These are phyloP conservation scores for Capillidium heterosporum DNA, from an alignment of 371 early-diverging fungal genomes.

Conservation along the genomic window DNA sequence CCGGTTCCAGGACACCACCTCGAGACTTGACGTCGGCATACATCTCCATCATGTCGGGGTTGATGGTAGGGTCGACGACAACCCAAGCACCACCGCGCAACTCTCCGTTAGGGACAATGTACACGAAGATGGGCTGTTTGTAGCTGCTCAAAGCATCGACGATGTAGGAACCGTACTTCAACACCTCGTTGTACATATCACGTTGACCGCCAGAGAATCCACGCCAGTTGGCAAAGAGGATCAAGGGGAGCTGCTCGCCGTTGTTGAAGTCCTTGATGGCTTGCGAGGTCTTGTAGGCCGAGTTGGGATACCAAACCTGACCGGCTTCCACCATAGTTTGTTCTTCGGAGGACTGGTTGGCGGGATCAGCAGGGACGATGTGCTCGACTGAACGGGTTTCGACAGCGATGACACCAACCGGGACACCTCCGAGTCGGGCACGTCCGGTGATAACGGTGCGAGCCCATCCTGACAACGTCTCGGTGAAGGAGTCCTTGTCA, in stretches of 20 bases:
- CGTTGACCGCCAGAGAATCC: conserved; percentile 98
- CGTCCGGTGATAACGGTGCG: conserved; percentile 73
- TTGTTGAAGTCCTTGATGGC: conserved; percentile 96
- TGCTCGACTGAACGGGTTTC: conserved; percentile 83
- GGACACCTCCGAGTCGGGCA: conserved; percentile 88
- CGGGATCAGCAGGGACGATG: conserved; percentile 88
- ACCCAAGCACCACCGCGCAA: conserved; percentile 99
- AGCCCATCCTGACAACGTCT: conserved; percentile 53
- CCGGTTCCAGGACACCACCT: conserved; percentile 95
- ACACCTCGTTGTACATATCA: conserved; percentile 95
- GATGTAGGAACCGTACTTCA: conserved; percentile 95
- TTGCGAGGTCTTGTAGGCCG: conserved; percentile 96
- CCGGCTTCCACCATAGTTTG: conserved; percentile 84
- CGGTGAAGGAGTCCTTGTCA: conserved; percentile 79
- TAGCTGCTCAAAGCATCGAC: conserved; percentile 89
- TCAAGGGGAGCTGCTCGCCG: conserved; percentile 92
- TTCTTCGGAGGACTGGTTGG: conserved; percentile 72
- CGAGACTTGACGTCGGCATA: conserved; percentile 82
- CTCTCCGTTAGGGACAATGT: conserved; percentile 87
- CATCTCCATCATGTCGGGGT: conserved; percentile 95
- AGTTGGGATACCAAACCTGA: conserved; percentile 97
- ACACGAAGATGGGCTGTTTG: conserved; percentile 95
- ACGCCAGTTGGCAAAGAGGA: conserved; percentile 99
- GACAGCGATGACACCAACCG: conserved; percentile 95
- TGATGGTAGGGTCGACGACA: conserved; percentile 95